Conservation (phyloP, 2,329 filamentous ascomycete genomes). For the Alternaria sp. region DNA sequence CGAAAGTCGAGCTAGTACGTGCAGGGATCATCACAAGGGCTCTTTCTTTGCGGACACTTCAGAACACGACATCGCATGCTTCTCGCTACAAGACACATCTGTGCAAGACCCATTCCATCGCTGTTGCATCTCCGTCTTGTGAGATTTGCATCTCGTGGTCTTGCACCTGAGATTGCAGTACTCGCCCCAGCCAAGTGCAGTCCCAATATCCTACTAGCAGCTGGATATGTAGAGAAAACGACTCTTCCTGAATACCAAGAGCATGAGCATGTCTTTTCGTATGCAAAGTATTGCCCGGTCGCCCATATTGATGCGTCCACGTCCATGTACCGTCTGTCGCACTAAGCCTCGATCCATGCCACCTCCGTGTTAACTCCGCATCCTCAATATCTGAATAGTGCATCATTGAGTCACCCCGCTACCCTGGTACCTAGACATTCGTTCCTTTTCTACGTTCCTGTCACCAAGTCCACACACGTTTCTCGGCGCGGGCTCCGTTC, state of each 20-base stretch:
- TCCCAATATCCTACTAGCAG: not conserved
- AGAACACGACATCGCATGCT: not conserved
- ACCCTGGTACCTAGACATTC: not conserved
- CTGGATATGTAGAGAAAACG: not conserved
- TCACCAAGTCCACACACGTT: not conserved
- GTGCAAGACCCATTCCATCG: not conserved
- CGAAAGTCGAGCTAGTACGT: constrained; percentile 23
- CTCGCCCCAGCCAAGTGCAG: not conserved
- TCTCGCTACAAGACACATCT: not conserved
- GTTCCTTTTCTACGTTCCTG: constrained; percentile 2
- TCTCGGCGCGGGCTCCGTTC: not conserved
- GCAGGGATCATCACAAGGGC: constrained; percentile 19
- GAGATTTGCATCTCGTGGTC: not conserved
- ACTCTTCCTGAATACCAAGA: not conserved
- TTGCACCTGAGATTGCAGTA: not conserved
- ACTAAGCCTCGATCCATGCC: constrained; percentile 6
- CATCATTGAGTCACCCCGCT: constrained; percentile 30
- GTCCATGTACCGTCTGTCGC: not conserved
- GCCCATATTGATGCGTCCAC: not conserved
- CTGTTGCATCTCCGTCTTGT: not conserved
- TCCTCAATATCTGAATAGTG: constrained; percentile 14
- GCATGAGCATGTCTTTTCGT: not conserved
- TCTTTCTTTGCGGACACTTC: constrained; percentile 4
- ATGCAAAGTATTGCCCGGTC: not conserved
- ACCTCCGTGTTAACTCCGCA: constrained; percentile 28